Evolutionary conservation across 2,329 filamentous ascomycete genomes (phyloP), one percentile per base, ranked within the genome.

Genomic region (Nothophoma quercina): DNA sequence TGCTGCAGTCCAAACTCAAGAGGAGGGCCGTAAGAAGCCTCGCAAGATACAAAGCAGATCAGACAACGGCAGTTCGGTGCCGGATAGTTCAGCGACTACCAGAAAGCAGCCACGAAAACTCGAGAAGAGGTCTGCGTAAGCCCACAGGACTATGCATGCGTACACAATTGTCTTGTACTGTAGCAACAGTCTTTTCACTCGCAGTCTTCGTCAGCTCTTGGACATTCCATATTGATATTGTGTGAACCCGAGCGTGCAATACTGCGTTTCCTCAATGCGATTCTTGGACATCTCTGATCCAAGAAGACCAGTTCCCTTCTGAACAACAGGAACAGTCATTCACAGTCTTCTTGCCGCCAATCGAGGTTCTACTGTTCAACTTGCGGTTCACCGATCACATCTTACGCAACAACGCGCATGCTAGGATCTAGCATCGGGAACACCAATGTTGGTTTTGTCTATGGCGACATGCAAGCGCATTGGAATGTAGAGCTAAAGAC

Each of bases 401-500:
- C n/a, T n/a, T n/a, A 46, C 25, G 32, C 44, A 34, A 8, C 39
- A 5, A 23, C 39, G 1, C 29, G 35, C 9, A 47, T 29, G 7
- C 2, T 6, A 3, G 44, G 32, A 19, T 19, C 51, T 5, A 44
- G 7, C 4, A 15, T 49, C 32, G 22, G 42, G 6, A 54, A 42
- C 19, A 29, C 13, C 19, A 16, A 23, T 3, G 40, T 47, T 6
- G 58, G 61, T n/a, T 60, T 58, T 2, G 46, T 9, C 1, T 64
- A 55, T 23, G 65, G 64, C 19, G 61, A 66, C 26, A 48, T 40
- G n/a, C 61, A 51, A 19, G 59, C 62, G 5, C 33, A 51, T 6
- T 58, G 47, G 4, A 57, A 67, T 41, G 29, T 57, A 15, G 15
- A 29, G 4, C 35, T 63, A 34, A 62, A 64, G 45, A 35, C 33